Base-by-base conservation (phyloP, 1,139 yeast species). In the Blastobotrys indianensis region DNA sequence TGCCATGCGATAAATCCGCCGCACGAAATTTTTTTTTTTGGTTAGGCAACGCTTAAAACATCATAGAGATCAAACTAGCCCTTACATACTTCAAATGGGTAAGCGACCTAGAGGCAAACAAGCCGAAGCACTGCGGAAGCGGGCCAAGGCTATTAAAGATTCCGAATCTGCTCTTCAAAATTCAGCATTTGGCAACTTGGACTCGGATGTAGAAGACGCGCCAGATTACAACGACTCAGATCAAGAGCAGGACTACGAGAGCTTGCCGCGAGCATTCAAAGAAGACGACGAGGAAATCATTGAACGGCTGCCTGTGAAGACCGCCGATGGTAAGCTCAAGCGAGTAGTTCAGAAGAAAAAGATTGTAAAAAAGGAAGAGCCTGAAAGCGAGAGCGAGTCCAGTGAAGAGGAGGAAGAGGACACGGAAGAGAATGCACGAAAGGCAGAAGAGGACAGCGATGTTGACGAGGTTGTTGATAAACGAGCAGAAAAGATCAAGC, bases 221-320 rank as follows among this genome's bases (percentile, higher is more conserved):
- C 32, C 41, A 44, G 7, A 59, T 20, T 20, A 50, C 4, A 56
- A 54, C 28, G 60, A 28, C 8, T 31, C 33, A 31, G 46, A 60
- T 15, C 61, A 51, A 11, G 67, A 61, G 38, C 56, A 52, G 28
- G 70, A 60, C 40, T 67, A 65, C 42, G 73, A 69, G 44, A 52
- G 48, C 15, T 49, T 55, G 17, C 68, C 65, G 2, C 47, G 66
- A 46, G 46, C 50, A 12, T 62, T 62, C 45, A 53, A 50, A 23
- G 47, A 46, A 4, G 67, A 70, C 11, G 67, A 65, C 31, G 69
- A 68, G 4, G 69, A 62, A 1, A 74, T 71, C 16, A 67, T 75
- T 17, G 96, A 85, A 60, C 82, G 85, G 9, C 73, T 90, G 51
- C 97, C 98, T 0, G 85, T 90, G 46, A 87, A 85, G 59, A 74